Evolutionary conservation across 2,329 filamentous ascomycete species (phyloP).

Genomic region (Xylariaceae sp.): DNA sequence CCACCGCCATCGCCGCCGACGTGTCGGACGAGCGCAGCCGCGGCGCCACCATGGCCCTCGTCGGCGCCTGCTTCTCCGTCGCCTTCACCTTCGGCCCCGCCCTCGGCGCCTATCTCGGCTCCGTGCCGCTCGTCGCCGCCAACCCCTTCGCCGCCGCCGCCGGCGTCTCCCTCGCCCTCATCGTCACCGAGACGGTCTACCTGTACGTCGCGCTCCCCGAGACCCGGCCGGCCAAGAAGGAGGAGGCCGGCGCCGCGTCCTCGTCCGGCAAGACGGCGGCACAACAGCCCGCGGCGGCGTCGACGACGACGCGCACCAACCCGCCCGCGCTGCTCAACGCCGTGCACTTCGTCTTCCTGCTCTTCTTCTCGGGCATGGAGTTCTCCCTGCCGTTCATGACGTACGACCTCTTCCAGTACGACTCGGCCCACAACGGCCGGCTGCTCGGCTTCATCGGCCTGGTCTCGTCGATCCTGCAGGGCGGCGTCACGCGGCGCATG

Average conservation of each 20-base stretch:
- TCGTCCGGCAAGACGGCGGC: slow-evolving; percentile 19
- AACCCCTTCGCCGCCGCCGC: slow-evolving; percentile 95
- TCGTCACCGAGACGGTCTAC: slow-evolving; percentile 82
- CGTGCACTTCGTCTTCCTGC: slow-evolving; percentile 82
- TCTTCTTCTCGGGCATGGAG: slow-evolving; percentile 98
- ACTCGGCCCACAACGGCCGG: slow-evolving; percentile 70
- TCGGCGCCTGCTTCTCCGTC: slow-evolving; percentile 93
- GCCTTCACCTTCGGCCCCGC: slow-evolving; percentile 96
- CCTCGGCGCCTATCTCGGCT: slow-evolving; percentile 78
- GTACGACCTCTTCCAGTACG: slow-evolving; percentile 83
- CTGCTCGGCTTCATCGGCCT: slow-evolving; percentile 88
- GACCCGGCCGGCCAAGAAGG: slow-evolving; percentile 60
- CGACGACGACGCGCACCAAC: slow-evolving; percentile 57
- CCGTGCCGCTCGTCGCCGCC: slow-evolving; percentile 66
- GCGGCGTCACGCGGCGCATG: slow-evolving; percentile 78
- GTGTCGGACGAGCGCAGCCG: slow-evolving; percentile 81
- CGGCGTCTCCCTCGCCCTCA: slow-evolving; percentile 75
- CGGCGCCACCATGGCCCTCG: slow-evolving; percentile 89
- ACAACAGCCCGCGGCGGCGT: slow-evolving; percentile 13
- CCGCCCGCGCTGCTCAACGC: slow-evolving; percentile 75
- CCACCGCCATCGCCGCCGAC: slow-evolving; percentile 92
- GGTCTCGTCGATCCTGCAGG: slow-evolving; percentile 85
- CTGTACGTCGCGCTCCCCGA: slow-evolving; percentile 80
- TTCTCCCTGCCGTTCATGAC: slow-evolving; percentile 97
- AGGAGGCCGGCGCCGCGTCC: slow-evolving; percentile 8